Evolutionary conservation across 129 eudicot species (phyloP).

Genomic region (Erigeron canadensis): DNA sequence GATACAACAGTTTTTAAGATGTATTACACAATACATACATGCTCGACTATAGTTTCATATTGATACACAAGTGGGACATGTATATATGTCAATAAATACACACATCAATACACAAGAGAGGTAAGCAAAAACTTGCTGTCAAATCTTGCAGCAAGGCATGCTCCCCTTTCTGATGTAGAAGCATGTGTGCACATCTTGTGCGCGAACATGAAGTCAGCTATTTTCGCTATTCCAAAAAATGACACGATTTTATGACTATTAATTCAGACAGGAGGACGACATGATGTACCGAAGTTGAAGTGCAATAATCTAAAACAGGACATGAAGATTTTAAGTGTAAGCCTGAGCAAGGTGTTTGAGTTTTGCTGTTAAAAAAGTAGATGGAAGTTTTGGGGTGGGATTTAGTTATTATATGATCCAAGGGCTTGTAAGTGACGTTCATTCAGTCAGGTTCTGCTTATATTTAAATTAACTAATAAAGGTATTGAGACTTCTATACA

Average conservation of each 20-base stretch:
- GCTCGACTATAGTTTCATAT: slow-evolving; percentile 8
- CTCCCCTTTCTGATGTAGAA: background rate
- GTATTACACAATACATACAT: slow-evolving; percentile 2
- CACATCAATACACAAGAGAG: background rate
- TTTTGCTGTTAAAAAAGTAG: too few relatives aligned
- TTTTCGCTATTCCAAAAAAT: background rate
- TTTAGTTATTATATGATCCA: slow-evolving; percentile 17
- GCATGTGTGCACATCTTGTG: too few relatives aligned
- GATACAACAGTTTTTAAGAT: slow-evolving; percentile 6
- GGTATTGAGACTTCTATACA: background rate
- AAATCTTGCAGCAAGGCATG: background rate
- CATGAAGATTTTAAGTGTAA: background rate
- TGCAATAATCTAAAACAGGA: background rate
- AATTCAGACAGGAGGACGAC: background rate
- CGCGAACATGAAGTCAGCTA: background rate
- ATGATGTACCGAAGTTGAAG: background rate
- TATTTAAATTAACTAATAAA: background rate
- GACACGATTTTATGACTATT: background rate
- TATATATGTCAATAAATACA: background rate
- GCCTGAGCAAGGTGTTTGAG: too few relatives aligned
- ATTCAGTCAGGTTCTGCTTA: background rate
- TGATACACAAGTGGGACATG: slow-evolving; percentile 3
- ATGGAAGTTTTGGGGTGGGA: background rate
- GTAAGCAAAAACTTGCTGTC: background rate
- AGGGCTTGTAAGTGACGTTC: slow-evolving; percentile 13